phyloP scores from a whole-genome alignment of 2,329 filamentous ascomycete genomes.

The Lasiodiplodia sp. region DNA sequence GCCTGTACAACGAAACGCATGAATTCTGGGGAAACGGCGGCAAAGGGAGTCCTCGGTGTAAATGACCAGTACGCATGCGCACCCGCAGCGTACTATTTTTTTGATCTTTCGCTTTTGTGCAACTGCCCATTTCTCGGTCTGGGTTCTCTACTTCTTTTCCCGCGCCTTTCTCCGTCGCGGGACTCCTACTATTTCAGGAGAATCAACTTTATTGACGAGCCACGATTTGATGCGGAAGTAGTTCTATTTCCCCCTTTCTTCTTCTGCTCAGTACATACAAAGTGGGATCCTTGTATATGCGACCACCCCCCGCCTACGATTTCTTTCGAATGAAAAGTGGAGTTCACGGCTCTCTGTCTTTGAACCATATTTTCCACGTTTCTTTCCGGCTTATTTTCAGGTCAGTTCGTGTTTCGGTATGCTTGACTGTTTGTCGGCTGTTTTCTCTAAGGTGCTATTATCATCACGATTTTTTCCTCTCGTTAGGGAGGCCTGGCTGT shows the following conservation, averaged over 20 bases:
- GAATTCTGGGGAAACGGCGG: background rate
- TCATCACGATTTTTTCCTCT: background rate
- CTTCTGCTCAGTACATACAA: background rate
- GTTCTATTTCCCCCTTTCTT: background rate
- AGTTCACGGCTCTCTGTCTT: background rate
- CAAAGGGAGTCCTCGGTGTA: background rate
- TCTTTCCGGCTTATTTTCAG: background rate
- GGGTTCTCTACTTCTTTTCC: background rate
- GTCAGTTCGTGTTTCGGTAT: background rate
- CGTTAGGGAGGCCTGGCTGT: background rate
- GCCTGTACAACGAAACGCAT: conserved; percentile 12
- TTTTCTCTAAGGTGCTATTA: background rate
- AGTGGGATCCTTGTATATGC: background rate
- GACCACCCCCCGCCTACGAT: background rate
- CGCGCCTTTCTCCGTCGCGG: background rate
- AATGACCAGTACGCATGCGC: background rate
- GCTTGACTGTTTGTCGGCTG: background rate
- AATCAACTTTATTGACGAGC: background rate
- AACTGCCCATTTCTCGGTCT: background rate
- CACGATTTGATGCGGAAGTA: background rate
- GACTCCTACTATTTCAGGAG: background rate
- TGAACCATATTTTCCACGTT: background rate
- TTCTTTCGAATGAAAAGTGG: background rate
- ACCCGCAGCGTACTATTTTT: conserved; percentile 2
- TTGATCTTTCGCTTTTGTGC: background rate